Evolutionary conservation across 495 filamentous ascomycete species (phyloP), one percentile per base, ranked within the genome.

Genomic region (Podospora didyma): DNA sequence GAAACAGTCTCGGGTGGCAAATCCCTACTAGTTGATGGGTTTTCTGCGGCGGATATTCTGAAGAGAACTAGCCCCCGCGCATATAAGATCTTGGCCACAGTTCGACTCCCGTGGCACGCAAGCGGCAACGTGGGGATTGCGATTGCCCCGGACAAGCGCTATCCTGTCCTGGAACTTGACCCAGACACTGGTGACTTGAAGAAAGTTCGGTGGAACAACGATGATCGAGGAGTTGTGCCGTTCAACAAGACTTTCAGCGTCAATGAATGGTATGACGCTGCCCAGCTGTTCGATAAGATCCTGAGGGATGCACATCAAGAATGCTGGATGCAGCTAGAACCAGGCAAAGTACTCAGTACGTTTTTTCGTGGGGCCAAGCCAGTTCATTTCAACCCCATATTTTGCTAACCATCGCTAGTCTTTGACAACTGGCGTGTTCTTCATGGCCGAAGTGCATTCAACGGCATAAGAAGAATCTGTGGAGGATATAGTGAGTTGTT

Each of bases 341-440:
- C 93, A 0, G 93, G 93, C 14, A 85, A 71, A 48, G 79, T 86
- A n/a, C 54, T 96, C 34, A 85, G 89, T 92, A 73, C 67, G 83
- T 16, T 7, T 24, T n/a, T 7, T 11, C 16, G 4, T n/a, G 16
- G 14, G 22, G 16, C 37, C 26, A 31, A 31, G 26, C 4, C 26
- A 31, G 26, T 31, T 31, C 26, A 4, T 4, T 31, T 31, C 3
- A 3, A 31, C 4, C 4, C 26, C 3, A 31, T 31, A 3, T 31
- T 31, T 9, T 31, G 26, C 26, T 31, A 31, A 31, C 26, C 26
- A 3, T 35, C 2, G 28, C 12, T n/a, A 90, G 86, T 96, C 19
- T 96, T 97, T 67, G 90, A 97, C 69, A 97, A 97, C 65, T 97
- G 92, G 92, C 81, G 93, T 56, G 89, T 96, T 54, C 70, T 97